Base-by-base conservation (phyloP, 2,329 filamentous ascomycete species). In the Phoma sp. region DNA sequence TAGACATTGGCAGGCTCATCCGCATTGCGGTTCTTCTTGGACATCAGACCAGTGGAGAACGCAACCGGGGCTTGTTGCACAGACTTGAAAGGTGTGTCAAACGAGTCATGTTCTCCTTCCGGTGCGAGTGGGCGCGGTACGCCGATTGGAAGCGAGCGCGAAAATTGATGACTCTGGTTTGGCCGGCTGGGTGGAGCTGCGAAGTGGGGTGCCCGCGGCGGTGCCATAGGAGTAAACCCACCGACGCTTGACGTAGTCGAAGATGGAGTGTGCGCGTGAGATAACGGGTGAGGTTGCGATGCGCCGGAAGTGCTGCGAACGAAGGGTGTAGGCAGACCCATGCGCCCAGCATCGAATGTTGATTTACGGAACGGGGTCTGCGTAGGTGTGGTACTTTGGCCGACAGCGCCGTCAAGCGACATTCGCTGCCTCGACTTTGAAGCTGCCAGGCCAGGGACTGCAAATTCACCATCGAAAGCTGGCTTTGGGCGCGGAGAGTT, bases 11-110 rank as follows among this genome's bases (percentile, higher is more conserved):
- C 58, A 37, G 73, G 83, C 46, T 91, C 84, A 62, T 97, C 91
- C 0, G 88, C 84, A 71, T 80, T 78, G 52, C 90, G 88, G 68
- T 95, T 96, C 74, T 96, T 90, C 78, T 99, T 99, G 9, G 95
- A 97, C 48, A 99, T 89, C 25, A 99, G 80, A 18, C 68, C 68
- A 0, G 95, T 98, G 1, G 95, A 98, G 81, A 91, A 92, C 76
- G 92, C 92, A 36, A 89, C 87, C 29, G 90, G 88, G 25, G 55
- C 53, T 22, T 93, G 89, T 69, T 88, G 91, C 7, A 86, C 89
- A 45, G 85, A 80, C 74, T 91, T 93, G 77, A 90, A 95, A 0
- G 91, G 91, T 0, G 91, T 96, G 29, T 88, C 87, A 62, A 91
- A 87, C 4, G 80, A 82, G 18, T 80, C 81, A 2, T 78, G 72